These are phyloP conservation scores for Rubia peregrina DNA, from an alignment of 305 asterid genomes.

Conservation along the genomic window DNA sequence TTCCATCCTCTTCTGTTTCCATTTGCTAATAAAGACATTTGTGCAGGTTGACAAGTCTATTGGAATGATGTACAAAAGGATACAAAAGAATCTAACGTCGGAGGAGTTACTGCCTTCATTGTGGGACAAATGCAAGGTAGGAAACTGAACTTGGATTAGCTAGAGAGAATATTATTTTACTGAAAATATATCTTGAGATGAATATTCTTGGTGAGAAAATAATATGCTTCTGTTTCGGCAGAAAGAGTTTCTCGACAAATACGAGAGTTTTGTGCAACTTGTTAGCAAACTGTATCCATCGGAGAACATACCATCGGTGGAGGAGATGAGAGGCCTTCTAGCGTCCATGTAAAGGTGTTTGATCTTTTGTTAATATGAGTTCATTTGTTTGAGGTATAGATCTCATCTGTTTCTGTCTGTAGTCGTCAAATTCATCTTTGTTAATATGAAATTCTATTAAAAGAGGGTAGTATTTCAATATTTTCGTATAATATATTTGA, in stretches of 20 bases:
- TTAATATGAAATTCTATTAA: too few species aligned
- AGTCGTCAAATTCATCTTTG: background rate
- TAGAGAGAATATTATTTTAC: background rate
- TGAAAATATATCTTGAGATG: background rate
- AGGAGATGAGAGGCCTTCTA: slow-evolving; percentile 75
- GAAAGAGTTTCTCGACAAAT: slow-evolving; percentile 98
- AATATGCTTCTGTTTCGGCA: slow-evolving; percentile 27
- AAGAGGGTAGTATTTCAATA: too few species aligned
- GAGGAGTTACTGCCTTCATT: slow-evolving; percentile 96
- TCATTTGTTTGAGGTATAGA: slow-evolving; percentile 10
- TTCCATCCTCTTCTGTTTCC: background rate
- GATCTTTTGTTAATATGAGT: background rate
- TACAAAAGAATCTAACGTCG: slow-evolving; percentile 89
- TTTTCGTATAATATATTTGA: too few species aligned
- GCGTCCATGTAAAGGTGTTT: slow-evolving; percentile 55
- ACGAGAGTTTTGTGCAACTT: slow-evolving; percentile 89
- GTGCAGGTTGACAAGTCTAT: slow-evolving; percentile 88
- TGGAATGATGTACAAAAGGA: slow-evolving; percentile 68
- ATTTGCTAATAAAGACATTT: slow-evolving; percentile 13
- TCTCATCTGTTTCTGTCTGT: background rate
- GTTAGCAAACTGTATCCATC: slow-evolving; percentile 74
- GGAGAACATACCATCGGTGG: slow-evolving; percentile 68
- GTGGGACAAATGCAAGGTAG: slow-evolving; percentile 99
- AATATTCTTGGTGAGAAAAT: slow-evolving; percentile 9
- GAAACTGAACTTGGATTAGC: background rate